Conservation (phyloP, 495 filamentous ascomycete genomes). For the Talaromyces ruber region DNA sequence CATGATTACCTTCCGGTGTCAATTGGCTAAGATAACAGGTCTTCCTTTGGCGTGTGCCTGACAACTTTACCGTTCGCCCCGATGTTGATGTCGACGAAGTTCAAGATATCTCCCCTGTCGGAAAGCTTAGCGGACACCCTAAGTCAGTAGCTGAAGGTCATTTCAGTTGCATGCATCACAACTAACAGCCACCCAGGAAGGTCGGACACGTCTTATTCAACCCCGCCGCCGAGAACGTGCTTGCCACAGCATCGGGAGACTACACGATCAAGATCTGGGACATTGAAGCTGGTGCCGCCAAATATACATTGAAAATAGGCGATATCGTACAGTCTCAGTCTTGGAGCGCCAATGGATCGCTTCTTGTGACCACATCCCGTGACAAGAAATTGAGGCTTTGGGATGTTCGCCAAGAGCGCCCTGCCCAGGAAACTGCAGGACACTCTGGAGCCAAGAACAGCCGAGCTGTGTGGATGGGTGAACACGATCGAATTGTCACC, state of each 20-base stretch:
- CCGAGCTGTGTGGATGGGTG: constrained; percentile 90
- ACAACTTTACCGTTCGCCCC: constrained; percentile 73
- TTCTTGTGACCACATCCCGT: constrained; percentile 86
- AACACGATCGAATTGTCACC: constrained; percentile 87
- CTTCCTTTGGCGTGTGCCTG: constrained; percentile 90
- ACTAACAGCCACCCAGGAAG: constrained; percentile 51
- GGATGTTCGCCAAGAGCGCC: constrained; percentile 89
- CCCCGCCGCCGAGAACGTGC: constrained; percentile 88
- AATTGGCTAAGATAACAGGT: constrained; percentile 39
- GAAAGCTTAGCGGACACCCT: constrained; percentile 62
- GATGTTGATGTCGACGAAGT: constrained; percentile 69
- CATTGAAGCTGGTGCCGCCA: constrained; percentile 65
- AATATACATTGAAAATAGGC: constrained; percentile 67
- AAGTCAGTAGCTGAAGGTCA: constrained; percentile 23
- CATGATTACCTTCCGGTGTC: not conserved
- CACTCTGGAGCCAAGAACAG: constrained; percentile 96
- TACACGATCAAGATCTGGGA: constrained; percentile 96
- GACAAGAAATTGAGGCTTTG: constrained; percentile 98
- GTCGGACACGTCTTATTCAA: constrained; percentile 97
- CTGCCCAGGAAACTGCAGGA: constrained; percentile 75
- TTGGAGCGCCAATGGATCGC: constrained; percentile 86
- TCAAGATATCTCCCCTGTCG: constrained; percentile 68
- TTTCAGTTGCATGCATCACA: not conserved
- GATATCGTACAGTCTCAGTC: constrained; percentile 93
- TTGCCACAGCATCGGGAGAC: constrained; percentile 92